Percentiles rank a stretch among this genome's conserved stretches.
Conservation (phyloP, 148 eudicot species). For the Chenopodium berlandieri region DNA sequence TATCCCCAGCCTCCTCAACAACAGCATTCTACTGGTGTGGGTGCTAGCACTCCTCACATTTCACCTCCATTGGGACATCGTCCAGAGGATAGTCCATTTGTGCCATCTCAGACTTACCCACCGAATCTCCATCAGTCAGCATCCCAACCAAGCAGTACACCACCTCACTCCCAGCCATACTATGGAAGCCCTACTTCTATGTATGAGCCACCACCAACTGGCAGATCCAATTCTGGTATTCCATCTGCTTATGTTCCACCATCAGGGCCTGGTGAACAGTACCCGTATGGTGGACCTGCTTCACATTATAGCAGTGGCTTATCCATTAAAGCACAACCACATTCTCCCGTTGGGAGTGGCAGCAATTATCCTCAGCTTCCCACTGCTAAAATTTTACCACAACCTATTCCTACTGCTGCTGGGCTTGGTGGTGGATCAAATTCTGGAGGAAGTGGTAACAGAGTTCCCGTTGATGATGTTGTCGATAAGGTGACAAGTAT, state of each 20-base stretch:
- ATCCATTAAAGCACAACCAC: constrained; percentile 47
- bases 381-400: constrained; percentile 60
- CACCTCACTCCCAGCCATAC: constrained; percentile 54
- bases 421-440: constrained; percentile 53
- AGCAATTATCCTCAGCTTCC: constrained; percentile 62
- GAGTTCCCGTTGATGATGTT: constrained; percentile 88
- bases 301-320: constrained; percentile 64
- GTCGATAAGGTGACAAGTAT: constrained; percentile 76
- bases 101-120: constrained; percentile 48
- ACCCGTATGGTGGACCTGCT: constrained; percentile 51
- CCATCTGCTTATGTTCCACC: constrained; percentile 50
- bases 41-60: constrained; percentile 38
- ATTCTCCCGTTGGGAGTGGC: constrained; percentile 46
- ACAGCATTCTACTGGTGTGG: constrained; percentile 43
- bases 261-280: constrained; percentile 53
- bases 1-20: constrained; percentile 53
- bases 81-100: constrained; percentile 53
- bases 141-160: constrained; percentile 38
- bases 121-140: constrained; percentile 39
- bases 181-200: constrained; percentile 48
- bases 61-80: constrained; percentile 45
- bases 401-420: constrained; percentile 55
- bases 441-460: constrained; percentile 64
- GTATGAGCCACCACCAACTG: constrained; percentile 64
- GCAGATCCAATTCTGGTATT: constrained; percentile 50